These are phyloP conservation scores for Eucalyptus tenuipes DNA, from an alignment of 345 rosid genomes.

Conservation along the genomic window DNA sequence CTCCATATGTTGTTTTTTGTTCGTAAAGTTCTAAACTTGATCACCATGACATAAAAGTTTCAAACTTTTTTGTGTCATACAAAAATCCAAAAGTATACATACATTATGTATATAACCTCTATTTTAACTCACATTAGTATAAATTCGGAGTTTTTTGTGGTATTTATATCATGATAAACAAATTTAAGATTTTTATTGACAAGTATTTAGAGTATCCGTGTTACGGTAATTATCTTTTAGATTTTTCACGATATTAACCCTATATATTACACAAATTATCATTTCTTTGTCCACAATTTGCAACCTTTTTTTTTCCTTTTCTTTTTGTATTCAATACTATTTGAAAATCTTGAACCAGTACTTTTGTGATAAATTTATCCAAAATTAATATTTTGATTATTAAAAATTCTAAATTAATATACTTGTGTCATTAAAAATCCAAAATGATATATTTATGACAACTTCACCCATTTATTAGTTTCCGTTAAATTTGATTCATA, in stretches of 20 bases:
- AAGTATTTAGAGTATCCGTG: rapidly evolving
- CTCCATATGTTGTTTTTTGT: not conserved
- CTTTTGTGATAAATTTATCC: too few species aligned
- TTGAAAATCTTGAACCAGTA: rapidly evolving
- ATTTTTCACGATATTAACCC: too few species aligned
- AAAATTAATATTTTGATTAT: too few species aligned
- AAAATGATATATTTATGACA: rapidly evolving
- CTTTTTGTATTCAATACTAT: too few species aligned
- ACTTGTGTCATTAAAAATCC: rapidly evolving
- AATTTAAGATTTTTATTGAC: too few species aligned
- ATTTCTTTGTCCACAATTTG: too few species aligned
- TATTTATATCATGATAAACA: too few species aligned
- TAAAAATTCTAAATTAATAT: rapidly evolving
- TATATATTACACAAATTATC: too few species aligned
- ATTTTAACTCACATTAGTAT: not conserved
- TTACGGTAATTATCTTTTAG: rapidly evolving
- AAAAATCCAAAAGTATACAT: too few species aligned
- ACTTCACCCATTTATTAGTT: rapidly evolving
- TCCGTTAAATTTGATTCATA: rapidly evolving
- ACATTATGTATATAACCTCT: rapidly evolving
- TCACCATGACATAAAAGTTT: rapidly evolving
- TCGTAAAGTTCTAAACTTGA: not conserved
- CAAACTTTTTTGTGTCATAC: too few species aligned
- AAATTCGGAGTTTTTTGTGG: too few species aligned
- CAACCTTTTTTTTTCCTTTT: too few species aligned